phyloP scores from a whole-genome alignment of 345 rosid species.

The Camelina hispida region DNA sequence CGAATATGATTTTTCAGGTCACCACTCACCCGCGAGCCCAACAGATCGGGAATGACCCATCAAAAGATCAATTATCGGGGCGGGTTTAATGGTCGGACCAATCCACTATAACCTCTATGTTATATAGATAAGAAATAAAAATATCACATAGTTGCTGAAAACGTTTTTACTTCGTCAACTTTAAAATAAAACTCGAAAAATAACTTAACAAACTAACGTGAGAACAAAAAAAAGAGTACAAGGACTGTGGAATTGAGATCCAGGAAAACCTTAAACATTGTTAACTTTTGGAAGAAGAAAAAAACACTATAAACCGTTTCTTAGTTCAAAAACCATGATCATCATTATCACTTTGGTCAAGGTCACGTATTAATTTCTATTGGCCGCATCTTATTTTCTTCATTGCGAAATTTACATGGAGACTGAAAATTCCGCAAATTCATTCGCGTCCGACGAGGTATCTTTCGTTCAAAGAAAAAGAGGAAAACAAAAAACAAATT shows the following conservation, averaged over 20 bases:
- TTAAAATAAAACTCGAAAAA: too few species aligned
- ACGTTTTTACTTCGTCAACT: not conserved
- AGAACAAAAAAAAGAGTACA: not conserved
- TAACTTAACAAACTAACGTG: not conserved
- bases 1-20: too few species aligned
- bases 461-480: not conserved
- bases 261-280: not conserved
- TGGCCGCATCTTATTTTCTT: constrained; percentile 6
- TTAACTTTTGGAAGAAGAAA: not conserved
- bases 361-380: constrained; percentile 15
- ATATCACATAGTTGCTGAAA: not conserved
- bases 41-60: too few species aligned
- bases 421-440: constrained; percentile 32
- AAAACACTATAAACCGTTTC: not conserved
- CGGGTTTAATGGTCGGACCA: not conserved
- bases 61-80: too few species aligned
- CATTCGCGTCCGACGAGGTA: not conserved
- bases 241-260: not conserved
- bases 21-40: too few species aligned
- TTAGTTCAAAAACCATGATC: not conserved
- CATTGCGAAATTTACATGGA: constrained; percentile 35
- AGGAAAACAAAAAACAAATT: not conserved
- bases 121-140: not conserved
- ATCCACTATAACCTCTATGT: not conserved
- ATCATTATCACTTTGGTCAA: constrained; percentile 22